Evolutionary conservation across 805 yeast genomes (phyloP), one percentile per base, ranked within the genome.

Genomic region (Saccharomycopsis sp.): DNA sequence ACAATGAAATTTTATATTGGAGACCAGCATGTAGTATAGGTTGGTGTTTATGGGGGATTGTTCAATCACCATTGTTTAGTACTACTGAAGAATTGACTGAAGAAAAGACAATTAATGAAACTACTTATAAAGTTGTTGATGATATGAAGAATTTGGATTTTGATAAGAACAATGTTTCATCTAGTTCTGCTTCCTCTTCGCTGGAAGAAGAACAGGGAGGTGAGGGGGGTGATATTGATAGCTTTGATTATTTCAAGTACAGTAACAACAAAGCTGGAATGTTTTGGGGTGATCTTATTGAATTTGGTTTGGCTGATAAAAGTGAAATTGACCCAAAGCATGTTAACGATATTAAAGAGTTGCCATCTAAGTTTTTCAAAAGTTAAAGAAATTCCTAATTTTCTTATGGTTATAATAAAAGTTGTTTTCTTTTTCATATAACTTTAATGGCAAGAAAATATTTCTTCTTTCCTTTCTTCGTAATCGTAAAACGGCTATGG

Each of bases 21-120:
- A 72, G 96, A 56, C 78, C 94, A 1, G 68, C 86, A 0, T 90
- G 77, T 19, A 82, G 82, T 40, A 68, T 85, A 7, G 76, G 73
- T 57, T 90, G 98, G 98, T 72, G 82, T 3, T 58, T 89, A 22
- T 90, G 98, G 98, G 97, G 95, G 1, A 71, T 93, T 35, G 74
- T 93, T 27, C 95, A 86, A 60, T 78, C 82, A 53, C 87, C 77
- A 14, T 59, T 62, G 47, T 46, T 64, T 34, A 38, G 37, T 3
- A 39, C 46, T 3, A 46, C 43, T 3, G 38, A 36, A 22, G 57
- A 58, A 26, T 76, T 74, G 47, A 76, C 79, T 38, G 75, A 75
- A 17, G 76, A 76, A 55, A 56, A 54, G 44, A 61, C 59, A 44
- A 58, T 57, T 35, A 54, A 51, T 40, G 64, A 60, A 31, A 56